Conservation (phyloP, 148 eudicot genomes). For the Dysphania ambrosioides region DNA sequence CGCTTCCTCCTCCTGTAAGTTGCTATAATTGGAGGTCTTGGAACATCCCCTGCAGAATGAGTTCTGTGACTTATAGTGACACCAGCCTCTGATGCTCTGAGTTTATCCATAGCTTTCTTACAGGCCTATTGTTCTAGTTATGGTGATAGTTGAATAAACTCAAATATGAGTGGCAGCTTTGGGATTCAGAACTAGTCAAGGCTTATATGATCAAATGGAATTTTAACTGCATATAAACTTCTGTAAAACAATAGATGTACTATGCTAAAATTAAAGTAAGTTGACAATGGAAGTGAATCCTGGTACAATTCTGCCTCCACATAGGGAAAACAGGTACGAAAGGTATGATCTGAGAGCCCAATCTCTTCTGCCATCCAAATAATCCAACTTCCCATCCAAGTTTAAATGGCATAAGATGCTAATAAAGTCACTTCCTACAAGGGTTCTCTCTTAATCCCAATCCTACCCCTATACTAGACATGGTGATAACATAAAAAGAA, state of each 20-base stretch:
- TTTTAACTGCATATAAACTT: not conserved
- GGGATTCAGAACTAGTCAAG: not conserved
- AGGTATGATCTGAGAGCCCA: not conserved
- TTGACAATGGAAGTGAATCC: not conserved
- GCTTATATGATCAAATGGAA: not conserved
- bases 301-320: not conserved
- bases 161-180: not conserved
- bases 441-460: not conserved
- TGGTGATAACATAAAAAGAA: constrained; percentile 1
- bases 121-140: not conserved
- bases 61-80: too few species aligned
- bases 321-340: not conserved
- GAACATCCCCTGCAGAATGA: too few species aligned
- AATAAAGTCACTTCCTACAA: not conserved
- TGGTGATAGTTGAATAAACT: not conserved
- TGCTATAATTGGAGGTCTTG: too few species aligned
- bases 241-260: not conserved
- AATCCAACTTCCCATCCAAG: not conserved
- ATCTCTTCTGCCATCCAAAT: not conserved
- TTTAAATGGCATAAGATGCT: not conserved
- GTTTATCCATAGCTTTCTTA: not conserved
- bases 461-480: not conserved
- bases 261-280: not conserved
- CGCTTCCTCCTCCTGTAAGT: too few species aligned
- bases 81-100: too few species aligned